Evolutionary conservation across 1,284 basidiomycete species (phyloP).

Genomic region (Ceratobasidium sp.): DNA sequence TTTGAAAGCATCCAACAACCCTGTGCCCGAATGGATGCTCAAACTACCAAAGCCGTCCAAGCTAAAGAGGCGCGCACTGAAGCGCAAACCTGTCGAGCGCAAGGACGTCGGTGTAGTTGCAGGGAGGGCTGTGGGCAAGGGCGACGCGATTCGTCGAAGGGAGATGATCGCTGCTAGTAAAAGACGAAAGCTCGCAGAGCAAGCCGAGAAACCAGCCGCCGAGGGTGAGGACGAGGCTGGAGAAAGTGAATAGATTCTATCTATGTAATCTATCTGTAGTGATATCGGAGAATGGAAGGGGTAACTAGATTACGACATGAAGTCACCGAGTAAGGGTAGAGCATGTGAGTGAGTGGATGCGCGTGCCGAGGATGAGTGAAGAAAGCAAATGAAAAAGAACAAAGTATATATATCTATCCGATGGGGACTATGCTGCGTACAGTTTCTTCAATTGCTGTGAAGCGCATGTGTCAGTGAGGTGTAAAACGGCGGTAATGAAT

Average conservation of each 20-base stretch:
- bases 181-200: slow-evolving; percentile 33
- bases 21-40: slow-evolving; percentile 91
- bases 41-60: slow-evolving; percentile 90
- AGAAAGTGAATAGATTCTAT: slow-evolving; percentile 21
- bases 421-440: slow-evolving; percentile 41
- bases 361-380: slow-evolving; percentile 8
- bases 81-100: slow-evolving; percentile 79
- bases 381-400: slow-evolving; percentile 6
- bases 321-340: not conserved
- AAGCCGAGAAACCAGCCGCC: not conserved
- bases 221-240: slow-evolving; percentile 1
- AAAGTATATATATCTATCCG: slow-evolving; percentile 20
- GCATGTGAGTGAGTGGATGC: slow-evolving; percentile 18
- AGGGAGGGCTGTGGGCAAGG: slow-evolving; percentile 74
- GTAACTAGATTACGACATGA: not conserved
- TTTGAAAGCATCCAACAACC: slow-evolving; percentile 71
- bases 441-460: slow-evolving; percentile 48
- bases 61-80: slow-evolving; percentile 87
- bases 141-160: slow-evolving; percentile 81
- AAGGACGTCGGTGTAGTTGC: slow-evolving; percentile 81
- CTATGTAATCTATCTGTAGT: slow-evolving; percentile 23
- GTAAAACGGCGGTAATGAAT: not conserved
- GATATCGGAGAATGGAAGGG: slow-evolving; percentile 17
- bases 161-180: slow-evolving; percentile 41
- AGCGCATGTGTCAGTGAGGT: slow-evolving; percentile 4